Percentiles rank a stretch among this genome's conserved stretches.
phyloP scores from a whole-genome alignment of 2,329 filamentous ascomycete species.

The Clonostachys rosea region DNA sequence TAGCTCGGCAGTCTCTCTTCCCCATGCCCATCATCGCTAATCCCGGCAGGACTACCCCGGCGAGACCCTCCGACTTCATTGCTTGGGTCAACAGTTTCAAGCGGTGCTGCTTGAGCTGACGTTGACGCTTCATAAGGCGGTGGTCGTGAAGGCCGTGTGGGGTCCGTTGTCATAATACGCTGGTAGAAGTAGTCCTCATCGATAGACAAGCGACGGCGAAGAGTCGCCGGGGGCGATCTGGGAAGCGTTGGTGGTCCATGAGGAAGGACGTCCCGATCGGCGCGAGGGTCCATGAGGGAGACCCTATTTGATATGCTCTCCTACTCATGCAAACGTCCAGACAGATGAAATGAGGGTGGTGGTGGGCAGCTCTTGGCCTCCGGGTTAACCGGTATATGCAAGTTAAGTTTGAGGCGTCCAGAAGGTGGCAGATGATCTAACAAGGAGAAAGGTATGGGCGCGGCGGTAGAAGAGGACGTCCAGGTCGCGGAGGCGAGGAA shows the following conservation, averaged over 20 bases:
- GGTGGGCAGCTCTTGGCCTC: no score
- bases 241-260: constrained; percentile 23
- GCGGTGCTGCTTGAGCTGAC: background rate
- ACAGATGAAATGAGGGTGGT: no score
- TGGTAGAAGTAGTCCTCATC: constrained; percentile 51
- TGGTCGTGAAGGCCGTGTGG: constrained; percentile 37
- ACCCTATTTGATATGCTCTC: constrained; percentile 15
- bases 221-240: constrained; percentile 26
- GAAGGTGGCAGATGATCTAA: no score
- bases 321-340: background rate
- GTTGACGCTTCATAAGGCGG: constrained; percentile 31
- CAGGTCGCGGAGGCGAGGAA: no score
- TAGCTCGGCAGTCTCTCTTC: constrained; percentile 50
- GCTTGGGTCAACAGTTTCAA: constrained; percentile 4
- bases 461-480: no score
- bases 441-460: no score
- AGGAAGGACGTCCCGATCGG: constrained; percentile 9
- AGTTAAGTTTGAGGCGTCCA: no score
- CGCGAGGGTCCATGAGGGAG: constrained; percentile 24
- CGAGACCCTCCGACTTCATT: no score
- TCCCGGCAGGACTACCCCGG: no score
- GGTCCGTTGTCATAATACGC: constrained; percentile 40
- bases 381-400: no score
- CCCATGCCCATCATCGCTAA: constrained; percentile 15
- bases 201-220: constrained; percentile 44